phyloP scores from a whole-genome alignment of 306 rosid genomes.

The Acmispon strigosus region DNA sequence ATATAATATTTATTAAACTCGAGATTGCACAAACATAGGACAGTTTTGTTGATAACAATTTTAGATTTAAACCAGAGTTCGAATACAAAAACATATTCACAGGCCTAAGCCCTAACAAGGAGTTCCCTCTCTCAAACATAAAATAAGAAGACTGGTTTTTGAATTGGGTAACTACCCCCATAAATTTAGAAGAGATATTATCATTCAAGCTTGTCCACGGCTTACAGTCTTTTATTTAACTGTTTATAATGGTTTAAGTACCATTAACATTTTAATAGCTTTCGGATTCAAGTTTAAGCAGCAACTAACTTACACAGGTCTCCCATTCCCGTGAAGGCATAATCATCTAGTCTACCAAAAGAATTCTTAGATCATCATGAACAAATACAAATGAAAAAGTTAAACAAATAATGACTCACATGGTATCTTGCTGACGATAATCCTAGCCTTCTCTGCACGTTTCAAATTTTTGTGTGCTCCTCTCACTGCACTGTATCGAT shows the following conservation, averaged over 20 bases:
- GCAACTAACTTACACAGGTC: neutral
- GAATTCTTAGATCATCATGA: neutral
- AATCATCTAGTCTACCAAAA: neutral
- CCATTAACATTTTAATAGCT: neutral
- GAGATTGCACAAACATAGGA: too few species aligned
- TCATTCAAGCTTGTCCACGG: neutral
- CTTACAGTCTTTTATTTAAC: neutral
- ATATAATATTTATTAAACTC: neutral
- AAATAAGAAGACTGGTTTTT: too few species aligned
- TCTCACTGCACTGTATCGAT: conserved; percentile 80
- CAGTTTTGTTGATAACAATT: too few species aligned
- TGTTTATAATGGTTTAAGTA: neutral
- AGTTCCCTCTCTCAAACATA: too few species aligned
- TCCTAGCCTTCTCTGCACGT: conserved; percentile 92
- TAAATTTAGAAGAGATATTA: neutral
- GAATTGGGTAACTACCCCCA: neutral
- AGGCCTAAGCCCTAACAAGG: too few species aligned
- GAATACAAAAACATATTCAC: too few species aligned
- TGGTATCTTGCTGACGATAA: conserved; percentile 59
- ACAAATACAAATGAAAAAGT: neutral
- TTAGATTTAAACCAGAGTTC: too few species aligned
- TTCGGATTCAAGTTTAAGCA: conserved; percentile 3
- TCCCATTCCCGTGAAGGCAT: neutral
- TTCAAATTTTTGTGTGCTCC: conserved; percentile 93
- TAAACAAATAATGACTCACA: conserved; percentile 41